Evolutionary conservation across 495 filamentous ascomycete genomes (phyloP).

Genomic region (Tuber microsphaerosporum): DNA sequence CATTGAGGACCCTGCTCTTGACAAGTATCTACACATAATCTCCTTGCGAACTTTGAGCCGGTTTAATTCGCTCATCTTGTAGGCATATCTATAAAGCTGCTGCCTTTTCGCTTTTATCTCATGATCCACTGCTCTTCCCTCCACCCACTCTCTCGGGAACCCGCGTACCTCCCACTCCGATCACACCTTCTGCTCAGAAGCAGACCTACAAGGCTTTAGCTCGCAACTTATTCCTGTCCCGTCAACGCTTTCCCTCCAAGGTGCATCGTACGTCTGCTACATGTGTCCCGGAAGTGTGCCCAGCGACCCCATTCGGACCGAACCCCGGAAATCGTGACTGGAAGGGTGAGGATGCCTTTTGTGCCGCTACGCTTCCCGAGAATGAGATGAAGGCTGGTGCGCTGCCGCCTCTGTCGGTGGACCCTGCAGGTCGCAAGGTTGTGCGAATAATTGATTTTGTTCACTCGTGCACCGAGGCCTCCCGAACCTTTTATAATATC

Average conservation of each 20-base stretch:
- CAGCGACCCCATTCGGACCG: constrained; percentile 25
- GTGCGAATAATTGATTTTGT: constrained; percentile 36
- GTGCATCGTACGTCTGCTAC: constrained; percentile 26
- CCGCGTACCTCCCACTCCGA: constrained; percentile 22
- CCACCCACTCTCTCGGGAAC: constrained; percentile 23
- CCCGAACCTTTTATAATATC: constrained; percentile 21
- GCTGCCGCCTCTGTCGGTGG: constrained; percentile 27
- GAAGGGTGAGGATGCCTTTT: constrained; percentile 17
- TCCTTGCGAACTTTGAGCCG: constrained; percentile 9
- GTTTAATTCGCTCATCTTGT: constrained; percentile 11
- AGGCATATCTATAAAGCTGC: constrained; percentile 32
- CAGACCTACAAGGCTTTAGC: constrained; percentile 31
- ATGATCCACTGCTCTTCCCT: constrained; percentile 26
- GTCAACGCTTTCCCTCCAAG: constrained; percentile 16
- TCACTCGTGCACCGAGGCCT: constrained; percentile 37
- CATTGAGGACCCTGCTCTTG: constrained; percentile 34
- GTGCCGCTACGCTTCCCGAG: constrained; percentile 9
- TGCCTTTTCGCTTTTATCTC: constrained; percentile 31
- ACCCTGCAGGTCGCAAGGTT: constrained; percentile 24
- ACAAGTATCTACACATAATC: constrained; percentile 15
- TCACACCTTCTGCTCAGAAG: constrained; percentile 11
- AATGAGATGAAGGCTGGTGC: constrained; percentile 20
- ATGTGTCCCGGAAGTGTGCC: constrained; percentile 16
- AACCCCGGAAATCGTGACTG: constrained; percentile 21
- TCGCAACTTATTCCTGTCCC: constrained; percentile 27